Conservation (phyloP, 1,284 basidiomycete species). For the Malassezia restricta region DNA sequence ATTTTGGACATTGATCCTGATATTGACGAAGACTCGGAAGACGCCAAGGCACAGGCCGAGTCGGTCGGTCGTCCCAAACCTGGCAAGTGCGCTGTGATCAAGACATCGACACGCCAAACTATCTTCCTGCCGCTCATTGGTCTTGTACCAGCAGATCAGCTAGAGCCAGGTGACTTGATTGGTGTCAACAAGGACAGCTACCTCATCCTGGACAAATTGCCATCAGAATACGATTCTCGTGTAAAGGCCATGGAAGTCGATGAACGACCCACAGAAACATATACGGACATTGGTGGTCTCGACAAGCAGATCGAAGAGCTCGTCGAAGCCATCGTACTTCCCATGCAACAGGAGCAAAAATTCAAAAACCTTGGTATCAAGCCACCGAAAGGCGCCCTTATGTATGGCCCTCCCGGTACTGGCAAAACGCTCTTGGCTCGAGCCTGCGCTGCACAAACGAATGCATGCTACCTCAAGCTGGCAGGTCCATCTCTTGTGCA, state of each 20-base stretch:
- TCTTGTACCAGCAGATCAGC: slow-evolving; percentile 77
- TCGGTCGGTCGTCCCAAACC: slow-evolving; percentile 74
- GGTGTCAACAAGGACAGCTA: slow-evolving; percentile 99
- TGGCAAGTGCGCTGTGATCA: slow-evolving; percentile 96
- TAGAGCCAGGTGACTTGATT: slow-evolving; percentile 84
- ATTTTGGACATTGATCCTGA: slow-evolving; percentile 83
- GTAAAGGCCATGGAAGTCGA: slow-evolving; percentile 90
- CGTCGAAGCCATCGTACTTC: slow-evolving; percentile 65
- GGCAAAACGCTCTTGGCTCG: slow-evolving; percentile 93
- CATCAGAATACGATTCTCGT: slow-evolving; percentile 63
- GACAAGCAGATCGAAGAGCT: slow-evolving; percentile 73
- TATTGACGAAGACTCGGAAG: slow-evolving; percentile 69
- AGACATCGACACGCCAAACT: slow-evolving; percentile 87
- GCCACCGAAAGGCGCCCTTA: slow-evolving; percentile 64
- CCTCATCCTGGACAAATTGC: slow-evolving; percentile 77
- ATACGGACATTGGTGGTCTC: slow-evolving; percentile 65
- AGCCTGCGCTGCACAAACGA: slow-evolving; percentile 72
- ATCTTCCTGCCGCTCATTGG: slow-evolving; percentile 97
- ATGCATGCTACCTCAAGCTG: slow-evolving; percentile 67
- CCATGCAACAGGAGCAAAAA: slow-evolving; percentile 68
- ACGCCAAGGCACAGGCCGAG: slow-evolving; percentile 71
- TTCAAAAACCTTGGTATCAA: slow-evolving; percentile 71
- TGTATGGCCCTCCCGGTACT: slow-evolving; percentile 77
- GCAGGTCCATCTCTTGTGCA: slow-evolving; percentile 66
- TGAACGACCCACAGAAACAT: slow-evolving; percentile 64